These are phyloP conservation scores for Triangularia verruculosa DNA, from an alignment of 2,329 filamentous ascomycete genomes.

Conservation along the genomic window DNA sequence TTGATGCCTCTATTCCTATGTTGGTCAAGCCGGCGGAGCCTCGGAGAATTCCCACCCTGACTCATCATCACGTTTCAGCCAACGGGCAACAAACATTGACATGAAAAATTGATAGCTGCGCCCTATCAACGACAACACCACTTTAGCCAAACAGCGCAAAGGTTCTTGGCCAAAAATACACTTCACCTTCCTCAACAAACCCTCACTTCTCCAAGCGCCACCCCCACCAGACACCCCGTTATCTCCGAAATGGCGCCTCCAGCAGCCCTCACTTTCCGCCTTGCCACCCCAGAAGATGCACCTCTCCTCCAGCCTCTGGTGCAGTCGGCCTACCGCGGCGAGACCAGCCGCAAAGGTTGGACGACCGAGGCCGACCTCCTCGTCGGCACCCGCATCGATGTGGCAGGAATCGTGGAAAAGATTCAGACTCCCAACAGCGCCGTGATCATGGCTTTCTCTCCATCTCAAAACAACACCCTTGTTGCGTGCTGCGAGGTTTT, in stretches of 20 bases:
- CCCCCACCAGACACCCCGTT: background rate
- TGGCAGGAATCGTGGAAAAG: conserved; percentile 30
- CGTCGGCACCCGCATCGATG: conserved; percentile 43
- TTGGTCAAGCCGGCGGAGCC: background rate
- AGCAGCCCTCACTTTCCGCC: conserved; percentile 13
- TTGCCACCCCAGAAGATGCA: conserved; percentile 13
- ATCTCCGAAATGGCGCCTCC: background rate
- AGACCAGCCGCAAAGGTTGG: conserved; percentile 41
- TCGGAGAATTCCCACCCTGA: background rate
- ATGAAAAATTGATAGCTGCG: background rate
- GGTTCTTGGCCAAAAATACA: background rate
- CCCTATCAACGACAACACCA: background rate
- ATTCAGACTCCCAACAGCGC: conserved; percentile 38
- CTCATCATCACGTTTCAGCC: background rate
- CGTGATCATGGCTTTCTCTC: conserved; percentile 36
- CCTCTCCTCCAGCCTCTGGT: conserved; percentile 37
- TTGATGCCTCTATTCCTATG: background rate
- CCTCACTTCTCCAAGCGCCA: background rate
- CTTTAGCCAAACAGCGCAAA: background rate
- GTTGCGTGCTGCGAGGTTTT: conserved; percentile 46
- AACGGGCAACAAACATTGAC: background rate
- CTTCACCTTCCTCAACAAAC: background rate
- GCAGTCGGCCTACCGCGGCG: conserved; percentile 45
- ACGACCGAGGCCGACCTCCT: conserved; percentile 47
- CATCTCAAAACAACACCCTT: conserved; percentile 29